Evolutionary conservation across 2,329 filamentous ascomycete genomes (phyloP).

Genomic region (Alternaria sp.): DNA sequence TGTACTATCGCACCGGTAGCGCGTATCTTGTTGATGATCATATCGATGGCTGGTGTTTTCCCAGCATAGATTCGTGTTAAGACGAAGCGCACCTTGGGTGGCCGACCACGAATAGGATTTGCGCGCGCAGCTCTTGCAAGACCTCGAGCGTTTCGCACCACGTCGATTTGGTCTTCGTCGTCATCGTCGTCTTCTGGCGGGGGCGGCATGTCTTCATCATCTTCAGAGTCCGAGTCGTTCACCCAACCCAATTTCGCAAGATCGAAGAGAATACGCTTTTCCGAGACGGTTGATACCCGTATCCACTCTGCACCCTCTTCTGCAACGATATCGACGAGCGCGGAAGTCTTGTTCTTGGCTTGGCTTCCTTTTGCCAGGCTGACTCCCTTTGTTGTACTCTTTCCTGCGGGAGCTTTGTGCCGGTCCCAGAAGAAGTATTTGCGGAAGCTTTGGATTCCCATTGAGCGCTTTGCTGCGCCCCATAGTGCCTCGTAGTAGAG

Average conservation of each 20-base stretch:
- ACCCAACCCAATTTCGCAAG: conserved; percentile 70
- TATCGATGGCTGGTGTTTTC: conserved; percentile 61
- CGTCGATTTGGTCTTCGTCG: conserved; percentile 60
- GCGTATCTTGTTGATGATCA: conserved; percentile 62
- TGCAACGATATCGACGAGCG: conserved; percentile 69
- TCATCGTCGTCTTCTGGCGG: conserved; percentile 51
- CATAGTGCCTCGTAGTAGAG: conserved; percentile 70
- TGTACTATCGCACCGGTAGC: conserved; percentile 53
- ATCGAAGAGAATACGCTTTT: conserved; percentile 69
- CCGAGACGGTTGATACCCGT: conserved; percentile 70
- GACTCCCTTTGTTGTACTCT: conserved; percentile 33
- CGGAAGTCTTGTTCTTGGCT: conserved; percentile 56
- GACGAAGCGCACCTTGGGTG: conserved; percentile 66
- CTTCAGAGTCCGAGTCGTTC: conserved; percentile 55
- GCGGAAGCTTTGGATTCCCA: conserved; percentile 61
- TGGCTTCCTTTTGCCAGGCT: conserved; percentile 40
- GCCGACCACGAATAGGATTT: conserved; percentile 64
- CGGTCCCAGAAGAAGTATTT: conserved; percentile 46
- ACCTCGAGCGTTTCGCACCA: conserved; percentile 66
- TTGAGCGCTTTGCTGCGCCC: conserved; percentile 64
- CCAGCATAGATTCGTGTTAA: conserved; percentile 64
- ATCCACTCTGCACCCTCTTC: conserved; percentile 70
- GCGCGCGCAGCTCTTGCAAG: conserved; percentile 64
- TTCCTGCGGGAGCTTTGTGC: conserved; percentile 21
- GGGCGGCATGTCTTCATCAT: conserved; percentile 50